Base-by-base conservation (phyloP, 2,329 filamentous ascomycete species). In the Emmonsiellopsis sp. region DNA sequence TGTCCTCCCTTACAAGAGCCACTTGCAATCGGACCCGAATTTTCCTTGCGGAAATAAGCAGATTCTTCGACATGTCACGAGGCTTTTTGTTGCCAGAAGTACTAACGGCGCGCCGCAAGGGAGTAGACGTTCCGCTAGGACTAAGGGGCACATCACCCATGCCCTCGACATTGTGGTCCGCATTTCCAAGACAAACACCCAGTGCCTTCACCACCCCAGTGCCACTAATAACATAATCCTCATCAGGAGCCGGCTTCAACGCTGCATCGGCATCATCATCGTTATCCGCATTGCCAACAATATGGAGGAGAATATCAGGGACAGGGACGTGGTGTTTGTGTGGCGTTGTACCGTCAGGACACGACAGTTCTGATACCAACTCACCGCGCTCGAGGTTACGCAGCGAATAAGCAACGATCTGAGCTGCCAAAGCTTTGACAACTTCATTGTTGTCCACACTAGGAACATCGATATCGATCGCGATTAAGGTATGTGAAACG, bases 181-280 rank as follows among this genome's bases (percentile, higher is more conserved):
- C 83, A 65, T 95, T 94, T 61, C 89, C 85, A 49, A 98, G 75
- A 63, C 91, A 95, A 62, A 94, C 94, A 52, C 88, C 85, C 45
- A 98, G 76, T 4, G 93, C 93, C 71, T 95, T 96, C 48, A 95
- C 92, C 1, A 98, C 89, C 31, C 92, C 93, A 0, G 90, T 95
- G 13, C 92, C 92, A 17, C 92, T 91, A 62, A 97, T 93, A 44
- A 97, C 90, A 69, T 97, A 97, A 68, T 96, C 89, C 55, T 95
- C 87, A 59, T 95, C 89, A 0, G 90, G 87, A 6, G 89, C 86
- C 9, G 84, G 77, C 2, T 85, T 82, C 43, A 82, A 77, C 21
- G 85, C 80, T 45, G 85, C 83, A 21, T 81, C 68, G 47, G 71
- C 74, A 11, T 70, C 67, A 8, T 78, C 58, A 61, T 69, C 60